Base-by-base conservation (phyloP, 2,329 filamentous ascomycete genomes). In the Sordariomycetes sp. region DNA sequence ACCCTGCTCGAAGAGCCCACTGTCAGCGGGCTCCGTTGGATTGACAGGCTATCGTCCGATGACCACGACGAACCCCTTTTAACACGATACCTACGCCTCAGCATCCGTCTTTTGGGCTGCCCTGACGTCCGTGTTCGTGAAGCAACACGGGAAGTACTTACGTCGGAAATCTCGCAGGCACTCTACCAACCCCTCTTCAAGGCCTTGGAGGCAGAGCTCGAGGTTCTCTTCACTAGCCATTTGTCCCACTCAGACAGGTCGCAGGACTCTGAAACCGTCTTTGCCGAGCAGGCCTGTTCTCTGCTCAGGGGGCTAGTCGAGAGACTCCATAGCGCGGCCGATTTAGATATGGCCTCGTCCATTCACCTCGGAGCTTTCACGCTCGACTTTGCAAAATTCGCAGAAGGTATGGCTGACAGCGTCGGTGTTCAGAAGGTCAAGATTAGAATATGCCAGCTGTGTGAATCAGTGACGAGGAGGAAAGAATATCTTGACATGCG, bases 401-500 rank as follows among this genome's bases (percentile, higher is more conserved):
- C 88, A 48, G 81, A 87, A 61, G 78, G 79, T 5, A 70, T 81
- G 10, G 66, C 76, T 3, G 84, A 87, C 60, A 80, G 76, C 14
- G 69, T 76, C 10, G 80, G 76, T 62, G 81, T 78, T 22, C 66
- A 86, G 18, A 76, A 83, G 58, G 83, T 87, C 52, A 88, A 87
- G 66, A 87, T 87, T 65, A 84, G 85, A 63, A 81, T 87, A 48
- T 88, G 85, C 64, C 83, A 87, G 63, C 69, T 88, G 8, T 86
- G 80, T 60, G 85, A 88, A 63, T 79, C 79, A 3, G 79, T 88
- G 37, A 85, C 80, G 14, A 81, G 79, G 67, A 79, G 84, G 62
- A 88, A 87, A 64, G 85, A 88, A 64, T 79, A 87, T 55, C 71
- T 88, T 50, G 88, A 87, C 63, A 71, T 88, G 12, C 78, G 85